phyloP scores from a whole-genome alignment of 768 basidiomycete genomes.

The Favolaschia claudopus region DNA sequence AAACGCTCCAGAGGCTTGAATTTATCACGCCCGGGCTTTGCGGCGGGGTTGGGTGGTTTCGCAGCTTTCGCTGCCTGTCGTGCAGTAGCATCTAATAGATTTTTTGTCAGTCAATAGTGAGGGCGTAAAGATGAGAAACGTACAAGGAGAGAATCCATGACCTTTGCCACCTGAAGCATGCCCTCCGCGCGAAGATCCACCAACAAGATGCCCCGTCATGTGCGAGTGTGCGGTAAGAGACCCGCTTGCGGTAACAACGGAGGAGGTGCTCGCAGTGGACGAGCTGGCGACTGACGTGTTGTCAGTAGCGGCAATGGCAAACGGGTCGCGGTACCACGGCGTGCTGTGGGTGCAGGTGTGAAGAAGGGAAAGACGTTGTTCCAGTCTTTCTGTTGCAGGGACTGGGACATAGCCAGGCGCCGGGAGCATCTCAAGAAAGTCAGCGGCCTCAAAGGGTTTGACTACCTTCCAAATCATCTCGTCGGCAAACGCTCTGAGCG shows the following conservation, averaged over 20 bases:
- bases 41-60: neutral
- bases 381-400: neutral
- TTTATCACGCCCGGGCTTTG: neutral
- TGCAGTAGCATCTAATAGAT: neutral
- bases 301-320: neutral
- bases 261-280: too few species aligned
- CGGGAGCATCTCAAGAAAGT: neutral
- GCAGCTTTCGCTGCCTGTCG: neutral
- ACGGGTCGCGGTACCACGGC: conserved; percentile 1
- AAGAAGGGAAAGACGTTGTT: neutral
- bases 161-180: neutral
- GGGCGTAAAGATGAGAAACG: neutral
- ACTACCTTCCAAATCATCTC: neutral
- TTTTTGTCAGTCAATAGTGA: too few species aligned
- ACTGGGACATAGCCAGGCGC: too few species aligned
- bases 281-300: too few species aligned
- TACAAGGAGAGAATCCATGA: neutral
- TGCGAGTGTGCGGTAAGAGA: too few species aligned
- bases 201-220: too few species aligned
- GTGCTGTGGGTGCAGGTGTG: neutral
- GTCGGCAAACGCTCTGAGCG: neutral
- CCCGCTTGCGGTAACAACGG: too few species aligned
- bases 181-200: neutral
- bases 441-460: neutral
- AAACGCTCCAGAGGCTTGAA: too few species aligned